Base-by-base conservation (phyloP, 2,329 filamentous ascomycete genomes). In the Arthrinium phaeospermum region DNA sequence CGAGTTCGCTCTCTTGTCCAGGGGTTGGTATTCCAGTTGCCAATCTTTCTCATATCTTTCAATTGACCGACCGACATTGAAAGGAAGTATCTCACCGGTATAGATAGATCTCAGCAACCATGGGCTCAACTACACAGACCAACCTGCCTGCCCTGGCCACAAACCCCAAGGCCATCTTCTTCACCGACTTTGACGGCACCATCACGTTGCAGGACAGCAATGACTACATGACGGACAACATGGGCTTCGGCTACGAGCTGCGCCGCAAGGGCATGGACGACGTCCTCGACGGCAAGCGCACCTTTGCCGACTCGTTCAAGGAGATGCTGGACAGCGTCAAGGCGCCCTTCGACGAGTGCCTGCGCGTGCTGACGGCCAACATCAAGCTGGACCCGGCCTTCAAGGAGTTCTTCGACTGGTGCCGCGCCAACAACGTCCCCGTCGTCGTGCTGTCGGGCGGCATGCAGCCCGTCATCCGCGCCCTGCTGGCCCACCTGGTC, bases 141-240 rank as follows among this genome's bases (percentile, higher is more conserved):
- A 57, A 70, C 34, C 88, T 90, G 37, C 89, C 90, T 71, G 90
- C 90, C 64, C 84, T 92, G 81, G 86, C 86, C 78, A 91, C 87
- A 72, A 91, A 93, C 81, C 95, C 95, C 70, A 93, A 94, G 84
- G 93, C 94, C 86, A 95, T 99, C 86, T 98, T 99, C 89, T 98
- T 98, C 87, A 98, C 95, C 77, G 96, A 99, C 85, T 98, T 98
- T 81, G 96, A 99, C 84, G 96, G 96, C 79, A 98, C 95, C 71
- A 96, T 98, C 81, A 98, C 96, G 68, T 88, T 87, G 71, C 86
- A 89, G 78, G 90, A 92, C 83, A 89, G 86, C 81, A 92, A 91
- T 80, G 89, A 90, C 83, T 89, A 83, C 82, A 86, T 96, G 91
- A 98, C 95, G 72, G 96, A 98, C 86, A 96, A 94, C 83, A 89